phyloP scores from a whole-genome alignment of 495 filamentous ascomycete genomes.

The Hypoxylon lenormandii region DNA sequence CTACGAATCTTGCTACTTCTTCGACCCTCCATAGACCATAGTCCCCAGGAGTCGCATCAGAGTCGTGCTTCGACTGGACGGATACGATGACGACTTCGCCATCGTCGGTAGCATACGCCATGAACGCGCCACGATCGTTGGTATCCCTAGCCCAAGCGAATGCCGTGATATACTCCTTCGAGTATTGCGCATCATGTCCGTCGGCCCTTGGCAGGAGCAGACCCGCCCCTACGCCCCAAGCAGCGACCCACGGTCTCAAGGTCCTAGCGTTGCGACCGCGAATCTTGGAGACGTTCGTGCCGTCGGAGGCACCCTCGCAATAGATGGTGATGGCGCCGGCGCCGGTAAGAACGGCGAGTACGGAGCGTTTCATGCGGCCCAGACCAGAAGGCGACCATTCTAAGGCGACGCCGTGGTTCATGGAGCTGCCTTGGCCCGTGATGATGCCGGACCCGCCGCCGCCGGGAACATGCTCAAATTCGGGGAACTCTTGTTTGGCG shows the following conservation, averaged over 20 bases:
- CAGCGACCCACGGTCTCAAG: slow-evolving; percentile 45
- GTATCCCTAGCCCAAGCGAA: slow-evolving; percentile 62
- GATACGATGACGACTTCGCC: slow-evolving; percentile 59
- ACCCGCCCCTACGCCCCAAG: slow-evolving; percentile 62
- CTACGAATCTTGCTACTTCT: slow-evolving; percentile 58
- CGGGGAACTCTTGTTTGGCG: slow-evolving; percentile 34
- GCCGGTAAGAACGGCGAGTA: slow-evolving; percentile 58
- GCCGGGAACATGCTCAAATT: slow-evolving; percentile 45
- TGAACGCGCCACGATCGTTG: slow-evolving; percentile 51
- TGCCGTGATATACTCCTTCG: slow-evolving; percentile 57
- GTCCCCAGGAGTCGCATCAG: slow-evolving; percentile 36
- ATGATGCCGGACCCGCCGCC: slow-evolving; percentile 59
- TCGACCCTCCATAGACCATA: slow-evolving; percentile 55
- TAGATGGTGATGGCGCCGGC: slow-evolving; percentile 58
- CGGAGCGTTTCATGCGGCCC: slow-evolving; percentile 58
- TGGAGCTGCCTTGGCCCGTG: slow-evolving; percentile 58
- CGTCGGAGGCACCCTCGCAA: slow-evolving; percentile 54
- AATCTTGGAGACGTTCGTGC: slow-evolving; percentile 26
- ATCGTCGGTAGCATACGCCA: slow-evolving; percentile 60
- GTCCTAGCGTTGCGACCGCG: slow-evolving; percentile 38
- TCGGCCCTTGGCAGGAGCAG: slow-evolving; percentile 55
- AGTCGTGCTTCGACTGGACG: slow-evolving; percentile 50
- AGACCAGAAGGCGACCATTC: slow-evolving; percentile 62
- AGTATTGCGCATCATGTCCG: slow-evolving; percentile 41
- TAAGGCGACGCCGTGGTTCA: slow-evolving; percentile 61